These are phyloP conservation scores for Endotrypanum monterogeii DNA, from an alignment of 208 protist genomes.

Conservation along the genomic window DNA sequence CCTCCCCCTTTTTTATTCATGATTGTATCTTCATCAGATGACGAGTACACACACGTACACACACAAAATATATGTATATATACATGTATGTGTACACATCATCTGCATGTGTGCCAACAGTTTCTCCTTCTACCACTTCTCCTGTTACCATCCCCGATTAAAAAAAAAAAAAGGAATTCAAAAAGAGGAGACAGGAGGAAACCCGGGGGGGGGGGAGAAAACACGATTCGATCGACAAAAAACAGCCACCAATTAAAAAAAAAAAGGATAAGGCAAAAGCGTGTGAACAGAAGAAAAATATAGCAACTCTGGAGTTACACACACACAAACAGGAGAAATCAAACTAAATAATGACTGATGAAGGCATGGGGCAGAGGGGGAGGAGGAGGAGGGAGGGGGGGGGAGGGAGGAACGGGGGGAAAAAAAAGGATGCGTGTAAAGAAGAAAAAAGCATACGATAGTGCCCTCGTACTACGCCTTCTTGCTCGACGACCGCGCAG, in stretches of 20 bases:
- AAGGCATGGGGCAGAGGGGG: too few species aligned
- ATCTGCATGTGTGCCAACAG: background rate
- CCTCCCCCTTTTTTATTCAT: too few species aligned
- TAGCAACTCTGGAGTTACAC: background rate
- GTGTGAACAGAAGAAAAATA: background rate
- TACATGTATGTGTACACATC: background rate
- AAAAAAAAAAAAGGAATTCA: background rate
- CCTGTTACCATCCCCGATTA: too few species aligned
- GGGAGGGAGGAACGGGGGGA: background rate
- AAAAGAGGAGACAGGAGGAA: background rate
- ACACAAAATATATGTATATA: background rate
- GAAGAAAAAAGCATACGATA: background rate
- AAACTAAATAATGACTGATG: background rate
- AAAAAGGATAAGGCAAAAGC: too few species aligned
- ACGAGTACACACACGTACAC: background rate
- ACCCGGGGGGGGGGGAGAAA: background rate
- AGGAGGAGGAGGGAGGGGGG: background rate
- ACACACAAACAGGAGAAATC: background rate
- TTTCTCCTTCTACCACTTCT: too few species aligned
- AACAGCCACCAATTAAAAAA: background rate
- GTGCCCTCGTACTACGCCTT: slow-evolving; percentile 12
- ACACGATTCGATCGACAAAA: background rate
- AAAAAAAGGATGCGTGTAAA: background rate
- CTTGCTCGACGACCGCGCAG: slow-evolving; percentile 13
- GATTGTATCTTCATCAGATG: too few species aligned